Evolutionary conservation across 768 basidiomycete species (phyloP).

Genomic region (Lentinula guzmanii): DNA sequence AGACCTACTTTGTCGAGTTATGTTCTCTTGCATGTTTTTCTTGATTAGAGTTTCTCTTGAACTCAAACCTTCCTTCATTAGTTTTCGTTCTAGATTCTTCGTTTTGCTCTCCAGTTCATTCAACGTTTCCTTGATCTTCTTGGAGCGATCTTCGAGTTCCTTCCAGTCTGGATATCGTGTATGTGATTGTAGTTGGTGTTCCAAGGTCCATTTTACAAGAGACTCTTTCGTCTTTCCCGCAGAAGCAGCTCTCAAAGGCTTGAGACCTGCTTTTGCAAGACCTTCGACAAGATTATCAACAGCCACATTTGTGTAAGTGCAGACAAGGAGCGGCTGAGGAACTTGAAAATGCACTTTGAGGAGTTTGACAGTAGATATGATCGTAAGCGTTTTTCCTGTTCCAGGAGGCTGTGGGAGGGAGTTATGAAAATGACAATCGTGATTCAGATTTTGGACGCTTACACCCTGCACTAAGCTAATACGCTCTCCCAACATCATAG

Average conservation of each 20-base stretch:
- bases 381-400: slow-evolving; percentile 90
- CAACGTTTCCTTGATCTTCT: slow-evolving; percentile 11
- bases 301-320: slow-evolving; percentile 90
- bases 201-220: slow-evolving; percentile 54
- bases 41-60: slow-evolving; percentile 14
- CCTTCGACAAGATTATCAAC: slow-evolving; percentile 88
- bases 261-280: slow-evolving; percentile 51
- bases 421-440: slow-evolving; percentile 4
- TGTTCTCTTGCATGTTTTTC: slow-evolving; percentile 25
- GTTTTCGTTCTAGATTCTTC: slow-evolving; percentile 12
- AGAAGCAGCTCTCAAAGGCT: slow-evolving; percentile 73
- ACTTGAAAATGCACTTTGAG: slow-evolving; percentile 84
- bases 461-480: slow-evolving; percentile 86
- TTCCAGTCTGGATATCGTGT: slow-evolving; percentile 41
- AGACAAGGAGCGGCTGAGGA: slow-evolving; percentile 80
- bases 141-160: slow-evolving; percentile 24
- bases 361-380: slow-evolving; percentile 76
- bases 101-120: slow-evolving; percentile 10
- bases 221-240: slow-evolving; percentile 52
- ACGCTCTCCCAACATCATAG: slow-evolving; percentile 77
- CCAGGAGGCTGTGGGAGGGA: slow-evolving; percentile 64
- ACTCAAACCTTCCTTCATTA: slow-evolving; percentile 9
- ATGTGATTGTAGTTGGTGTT: slow-evolving; percentile 58
- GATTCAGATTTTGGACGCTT: slow-evolving; percentile 20
- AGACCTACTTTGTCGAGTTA: slow-evolving; percentile 22